phyloP scores from a whole-genome alignment of 2,329 filamentous ascomycete species.

The Cladophialophora exuberans region DNA sequence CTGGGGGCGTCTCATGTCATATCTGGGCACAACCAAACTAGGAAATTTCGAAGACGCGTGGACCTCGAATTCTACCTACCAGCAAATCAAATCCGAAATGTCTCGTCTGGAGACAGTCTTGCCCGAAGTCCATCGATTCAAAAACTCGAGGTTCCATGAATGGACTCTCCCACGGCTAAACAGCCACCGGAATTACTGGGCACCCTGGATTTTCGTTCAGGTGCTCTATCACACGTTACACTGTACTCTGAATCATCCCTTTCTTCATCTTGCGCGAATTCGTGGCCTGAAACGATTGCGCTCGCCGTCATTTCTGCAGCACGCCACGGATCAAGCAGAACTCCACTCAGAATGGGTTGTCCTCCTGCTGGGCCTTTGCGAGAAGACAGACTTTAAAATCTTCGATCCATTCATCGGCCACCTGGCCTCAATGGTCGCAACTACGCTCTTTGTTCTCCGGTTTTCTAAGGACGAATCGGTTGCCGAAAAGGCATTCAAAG shows the following conservation, averaged over 20 bases:
- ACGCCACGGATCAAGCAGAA: conserved; percentile 28
- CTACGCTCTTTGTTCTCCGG: conserved; percentile 25
- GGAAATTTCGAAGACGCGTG: conserved; percentile 25
- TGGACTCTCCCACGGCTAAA: conserved; percentile 14
- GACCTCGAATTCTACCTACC: conserved; percentile 25
- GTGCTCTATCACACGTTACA: conserved; percentile 29
- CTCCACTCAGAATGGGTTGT: conserved; percentile 29
- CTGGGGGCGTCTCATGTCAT: conserved; percentile 28
- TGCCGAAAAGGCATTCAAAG: conserved; percentile 17
- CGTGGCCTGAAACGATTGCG: conserved; percentile 21
- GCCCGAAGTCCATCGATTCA: conserved; percentile 28
- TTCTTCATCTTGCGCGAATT: conserved; percentile 28
- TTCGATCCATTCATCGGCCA: conserved; percentile 29
- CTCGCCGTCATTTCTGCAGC: conserved; percentile 31
- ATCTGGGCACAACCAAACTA: conserved; percentile 25
- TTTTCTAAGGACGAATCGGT: conserved; percentile 26
- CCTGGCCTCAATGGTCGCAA: conserved; percentile 26
- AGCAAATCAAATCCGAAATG: conserved; percentile 28
- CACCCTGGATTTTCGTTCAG: conserved; percentile 27
- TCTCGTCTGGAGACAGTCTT: conserved; percentile 27
- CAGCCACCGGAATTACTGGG: conserved; percentile 26
- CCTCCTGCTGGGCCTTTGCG: conserved; percentile 21
- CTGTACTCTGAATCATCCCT: conserved; percentile 29
- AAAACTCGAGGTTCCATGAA: conserved; percentile 21
- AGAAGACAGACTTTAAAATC: conserved; percentile 22